These are phyloP conservation scores for Amorphotheca resinae DNA, from an alignment of 495 filamentous ascomycete species.

Conservation along the genomic window DNA sequence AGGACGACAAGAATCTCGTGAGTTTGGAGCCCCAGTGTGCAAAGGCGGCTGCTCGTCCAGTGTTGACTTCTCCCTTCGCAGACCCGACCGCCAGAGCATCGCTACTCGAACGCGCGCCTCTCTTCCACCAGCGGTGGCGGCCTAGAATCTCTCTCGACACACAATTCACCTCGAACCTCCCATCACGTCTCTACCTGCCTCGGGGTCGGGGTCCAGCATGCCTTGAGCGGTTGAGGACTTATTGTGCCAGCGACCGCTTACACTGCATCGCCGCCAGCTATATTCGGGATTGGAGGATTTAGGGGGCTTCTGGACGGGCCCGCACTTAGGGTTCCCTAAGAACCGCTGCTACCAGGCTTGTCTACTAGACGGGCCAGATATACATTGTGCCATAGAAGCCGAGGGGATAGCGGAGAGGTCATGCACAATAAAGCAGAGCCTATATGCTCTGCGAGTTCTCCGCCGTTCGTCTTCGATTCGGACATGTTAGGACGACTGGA, in stretches of 20 bases:
- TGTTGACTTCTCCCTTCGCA: neutral
- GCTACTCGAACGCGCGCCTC: neutral
- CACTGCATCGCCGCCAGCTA: neutral
- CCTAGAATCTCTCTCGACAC: neutral
- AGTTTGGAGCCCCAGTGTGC: conserved; percentile 10
- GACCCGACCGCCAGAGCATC: too few relatives aligned
- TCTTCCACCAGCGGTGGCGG: neutral
- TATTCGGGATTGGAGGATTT: too few relatives aligned
- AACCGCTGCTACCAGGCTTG: too few relatives aligned
- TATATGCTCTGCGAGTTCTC: conserved; percentile 17
- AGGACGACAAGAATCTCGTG: conserved; percentile 1
- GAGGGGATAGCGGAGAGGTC: too few relatives aligned
- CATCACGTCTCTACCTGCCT: neutral
- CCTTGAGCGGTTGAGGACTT: neutral
- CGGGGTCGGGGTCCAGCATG: neutral
- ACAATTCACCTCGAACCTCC: neutral
- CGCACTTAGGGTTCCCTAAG: too few relatives aligned
- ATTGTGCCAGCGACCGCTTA: neutral
- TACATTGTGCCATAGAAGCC: too few relatives aligned
- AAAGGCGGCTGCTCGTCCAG: neutral
- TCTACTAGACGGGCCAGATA: too few relatives aligned
- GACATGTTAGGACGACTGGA: conserved; percentile 23
- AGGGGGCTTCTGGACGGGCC: too few relatives aligned
- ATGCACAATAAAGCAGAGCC: conserved; percentile 18
- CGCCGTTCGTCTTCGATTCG: conserved; percentile 23